Evolutionary conservation across 2,329 filamentous ascomycete genomes (phyloP), one percentile per base, ranked within the genome.

Genomic region (Fusarium pseudoanthophilum): DNA sequence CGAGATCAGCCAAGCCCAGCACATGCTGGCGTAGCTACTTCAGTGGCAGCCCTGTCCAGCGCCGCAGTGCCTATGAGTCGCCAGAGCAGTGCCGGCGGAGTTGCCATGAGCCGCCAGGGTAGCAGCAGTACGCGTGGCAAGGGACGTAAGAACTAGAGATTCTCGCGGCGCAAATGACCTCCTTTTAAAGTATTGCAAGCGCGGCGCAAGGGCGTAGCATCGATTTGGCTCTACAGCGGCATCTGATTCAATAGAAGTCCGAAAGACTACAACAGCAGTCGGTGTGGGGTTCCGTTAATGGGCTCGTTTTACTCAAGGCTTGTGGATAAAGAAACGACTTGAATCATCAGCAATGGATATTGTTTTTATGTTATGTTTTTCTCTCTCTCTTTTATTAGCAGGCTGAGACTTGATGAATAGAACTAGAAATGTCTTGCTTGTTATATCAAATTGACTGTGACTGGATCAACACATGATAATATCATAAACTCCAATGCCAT

Each of bases 61-160:
- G 82, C 82, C 0, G 84, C 83, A 0, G 82, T 82, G 20, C 84
- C 87, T 2, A 89, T 89, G 86, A 89, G 87, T 75, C 85, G 87
- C 42, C 87, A 87, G 78, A 89, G 86, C 80, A 89, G 87, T 60
- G 81, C 86, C 8, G 87, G 87, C 30, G 88, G 88, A 46, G 85
- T 85, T 37, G 83, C 87, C 18, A 90, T 90, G 88, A 90, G 87
- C 72, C 83, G 88, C 28, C 85, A 87, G 76, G 86, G 86, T 36
- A 87, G 85, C 56, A 82, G 85, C 49, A 88, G 86, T 70, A 85
- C 84, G 28, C 83, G 87, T 58, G 87, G 87, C 55, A 85, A 84
- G 77, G 79, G 82, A 57, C 80, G 83, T 58, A 82, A 83, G 75
- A 79, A 77, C 58, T 82, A 77, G 65, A 45, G 30, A 45, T 30